A percentile compares a stretch with the other conserved stretches of the same genome.
phyloP scores from a whole-genome alignment of 306 rosid species.

The Sechiopsis laciniata region DNA sequence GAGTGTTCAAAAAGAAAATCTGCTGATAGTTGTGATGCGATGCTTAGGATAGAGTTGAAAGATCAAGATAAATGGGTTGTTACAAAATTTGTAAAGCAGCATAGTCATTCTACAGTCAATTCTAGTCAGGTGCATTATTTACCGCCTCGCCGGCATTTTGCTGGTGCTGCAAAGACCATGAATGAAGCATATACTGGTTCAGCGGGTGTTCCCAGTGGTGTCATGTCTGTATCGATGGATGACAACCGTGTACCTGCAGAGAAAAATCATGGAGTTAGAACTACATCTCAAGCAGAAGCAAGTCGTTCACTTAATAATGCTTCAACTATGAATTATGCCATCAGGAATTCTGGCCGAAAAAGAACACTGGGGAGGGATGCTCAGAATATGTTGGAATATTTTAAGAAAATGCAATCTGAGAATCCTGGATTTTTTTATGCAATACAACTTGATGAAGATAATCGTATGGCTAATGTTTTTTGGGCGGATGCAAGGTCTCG shows the following conservation, averaged over 20 bases:
- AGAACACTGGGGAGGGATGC: constrained; percentile 79
- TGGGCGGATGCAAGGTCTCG: constrained; percentile 93
- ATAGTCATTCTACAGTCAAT: constrained; percentile 56
- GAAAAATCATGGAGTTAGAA: constrained; percentile 44
- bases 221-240: constrained; percentile 78
- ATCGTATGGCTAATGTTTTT: constrained; percentile 68
- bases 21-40: constrained; percentile 62
- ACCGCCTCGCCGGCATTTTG: constrained; percentile 76
- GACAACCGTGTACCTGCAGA: constrained; percentile 46
- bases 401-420: constrained; percentile 90
- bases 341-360: constrained; percentile 40
- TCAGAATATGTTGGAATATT: constrained; percentile 81
- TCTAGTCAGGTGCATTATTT: constrained; percentile 44
- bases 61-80: constrained; percentile 70
- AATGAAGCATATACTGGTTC: constrained; percentile 63
- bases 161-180: constrained; percentile 58
- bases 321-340: constrained; percentile 35
- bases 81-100: constrained; percentile 80
- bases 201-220: constrained; percentile 79
- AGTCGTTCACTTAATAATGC: constrained; percentile 42
- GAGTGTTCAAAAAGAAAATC: constrained; percentile 64
- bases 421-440: constrained; percentile 93
- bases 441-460: constrained; percentile 82
- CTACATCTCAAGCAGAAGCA: constrained; percentile 38
- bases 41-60: constrained; percentile 63